Evolutionary conservation across 176 grass and related monocot genomes (phyloP).

Genomic region (Bonia amplexicaulis): DNA sequence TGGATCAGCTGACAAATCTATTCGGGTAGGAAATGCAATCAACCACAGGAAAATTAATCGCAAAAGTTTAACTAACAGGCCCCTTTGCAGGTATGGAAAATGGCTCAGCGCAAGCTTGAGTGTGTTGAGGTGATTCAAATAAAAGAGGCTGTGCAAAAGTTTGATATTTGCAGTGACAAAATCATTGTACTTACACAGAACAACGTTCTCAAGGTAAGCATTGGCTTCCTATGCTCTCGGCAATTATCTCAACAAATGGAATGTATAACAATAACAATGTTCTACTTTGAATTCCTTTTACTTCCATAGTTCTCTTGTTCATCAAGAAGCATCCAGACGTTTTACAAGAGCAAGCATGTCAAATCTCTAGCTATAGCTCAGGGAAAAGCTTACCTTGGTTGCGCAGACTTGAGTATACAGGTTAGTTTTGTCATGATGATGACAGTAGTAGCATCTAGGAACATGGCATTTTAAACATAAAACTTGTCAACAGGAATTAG

Average conservation of each 20-base stretch:
- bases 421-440: conserved; percentile 41
- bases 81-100: conserved; percentile 82
- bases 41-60: neutral
- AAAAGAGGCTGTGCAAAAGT: conserved; percentile 73
- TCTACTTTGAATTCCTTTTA: conserved; percentile 18
- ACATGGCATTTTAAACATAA: conserved; percentile 23
- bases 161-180: conserved; percentile 58
- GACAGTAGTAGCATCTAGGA: neutral
- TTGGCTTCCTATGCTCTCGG: neutral
- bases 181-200: conserved; percentile 65
- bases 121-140: conserved; percentile 82
- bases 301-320: conserved; percentile 63
- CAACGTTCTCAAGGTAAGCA: conserved; percentile 60
- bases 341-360: conserved; percentile 80
- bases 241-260: neutral
- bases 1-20: conserved; percentile 89
- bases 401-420: conserved; percentile 85
- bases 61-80: neutral
- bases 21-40: conserved; percentile 61
- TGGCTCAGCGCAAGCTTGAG: conserved; percentile 70
- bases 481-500: conserved; percentile 69
- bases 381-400: conserved; percentile 89
- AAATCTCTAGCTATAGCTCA: conserved; percentile 68
- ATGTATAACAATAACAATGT: neutral
- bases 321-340: conserved; percentile 66